Percentiles rank a stretch among this genome's conserved stretches.
These are phyloP conservation scores for Aspergillus viridinutans DNA, from an alignment of 2,329 filamentous ascomycete genomes.

Conservation along the genomic window DNA sequence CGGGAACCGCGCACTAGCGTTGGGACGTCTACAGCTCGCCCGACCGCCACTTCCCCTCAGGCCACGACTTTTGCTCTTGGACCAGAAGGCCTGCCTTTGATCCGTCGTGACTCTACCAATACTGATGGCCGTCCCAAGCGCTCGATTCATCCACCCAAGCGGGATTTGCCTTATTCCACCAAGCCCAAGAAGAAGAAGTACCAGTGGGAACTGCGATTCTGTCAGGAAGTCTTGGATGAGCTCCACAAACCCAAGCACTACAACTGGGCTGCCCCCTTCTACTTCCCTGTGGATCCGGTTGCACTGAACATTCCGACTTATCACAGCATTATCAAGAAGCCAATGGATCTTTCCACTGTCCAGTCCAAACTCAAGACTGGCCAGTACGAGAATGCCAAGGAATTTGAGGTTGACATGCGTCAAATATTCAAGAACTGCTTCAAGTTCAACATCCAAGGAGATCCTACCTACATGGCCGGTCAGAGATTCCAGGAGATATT, in stretches of 20 bases:
- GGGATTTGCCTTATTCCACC: constrained; percentile 83
- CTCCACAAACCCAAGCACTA: constrained; percentile 70
- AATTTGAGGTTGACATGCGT: constrained; percentile 78
- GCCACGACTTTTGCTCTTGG: constrained; percentile 68
- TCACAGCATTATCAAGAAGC: constrained; percentile 89
- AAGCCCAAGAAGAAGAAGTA: constrained; percentile 89
- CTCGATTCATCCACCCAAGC: constrained; percentile 87
- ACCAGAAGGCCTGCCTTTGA: constrained; percentile 72
- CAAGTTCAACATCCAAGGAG: constrained; percentile 80
- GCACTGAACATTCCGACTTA: constrained; percentile 91
- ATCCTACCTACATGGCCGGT: constrained; percentile 68
- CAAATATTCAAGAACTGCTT: constrained; percentile 87
- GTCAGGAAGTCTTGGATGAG: constrained; percentile 74
- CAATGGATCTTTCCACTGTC: constrained; percentile 91
- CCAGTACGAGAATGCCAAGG: constrained; percentile 75
- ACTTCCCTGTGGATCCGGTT: constrained; percentile 84
- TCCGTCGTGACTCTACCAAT: constrained; percentile 78
- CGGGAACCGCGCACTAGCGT: constrained; percentile 46
- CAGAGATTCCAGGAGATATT: constrained; percentile 72
- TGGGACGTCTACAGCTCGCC: constrained; percentile 37
- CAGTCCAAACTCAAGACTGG: constrained; percentile 70
- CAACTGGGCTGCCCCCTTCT: constrained; percentile 67
- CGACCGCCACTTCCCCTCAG: constrained; percentile 28
- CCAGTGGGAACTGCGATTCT: constrained; percentile 84
- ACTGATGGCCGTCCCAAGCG: constrained; percentile 81